Percentiles rank a stretch among this genome's conserved stretches.
phyloP scores from a whole-genome alignment of 73 alveolate species.

The Uronychia setigera region DNA sequence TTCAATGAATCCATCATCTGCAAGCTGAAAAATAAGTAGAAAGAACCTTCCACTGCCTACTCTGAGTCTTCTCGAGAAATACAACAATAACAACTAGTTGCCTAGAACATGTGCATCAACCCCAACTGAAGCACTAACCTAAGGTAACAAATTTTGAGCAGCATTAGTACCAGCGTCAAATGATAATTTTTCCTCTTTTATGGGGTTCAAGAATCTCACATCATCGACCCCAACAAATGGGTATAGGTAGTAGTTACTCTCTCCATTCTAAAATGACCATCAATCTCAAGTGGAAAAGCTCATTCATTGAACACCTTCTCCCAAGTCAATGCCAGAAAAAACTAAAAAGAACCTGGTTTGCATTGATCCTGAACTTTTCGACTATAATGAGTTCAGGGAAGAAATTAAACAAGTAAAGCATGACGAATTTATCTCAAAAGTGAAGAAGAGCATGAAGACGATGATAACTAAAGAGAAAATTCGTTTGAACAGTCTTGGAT shows the following conservation, averaged over 20 bases:
- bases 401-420: not conserved
- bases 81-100: not conserved
- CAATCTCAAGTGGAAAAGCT: not conserved
- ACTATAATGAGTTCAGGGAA: not conserved
- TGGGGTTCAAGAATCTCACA: too few species aligned
- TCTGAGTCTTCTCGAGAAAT: not conserved
- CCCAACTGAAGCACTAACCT: too few species aligned
- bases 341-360: too few species aligned
- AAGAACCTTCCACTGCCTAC: not conserved
- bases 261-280: too few species aligned
- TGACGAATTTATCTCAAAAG: not conserved
- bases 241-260: not conserved
- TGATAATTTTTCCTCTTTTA: too few species aligned
- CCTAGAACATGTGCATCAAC: too few species aligned
- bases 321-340: not conserved
- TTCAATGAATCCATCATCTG: not conserved
- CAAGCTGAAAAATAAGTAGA: not conserved
- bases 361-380: not conserved
- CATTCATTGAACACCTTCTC: not conserved
- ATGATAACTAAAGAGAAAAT: not conserved
- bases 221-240: not conserved
- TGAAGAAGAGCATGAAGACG: not conserved
- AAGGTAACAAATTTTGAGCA: too few species aligned
- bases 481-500: too few species aligned
- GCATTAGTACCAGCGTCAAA: too few species aligned